Base-by-base conservation (phyloP, 495 filamentous ascomycete species). In the Mycothermus thermophilus region DNA sequence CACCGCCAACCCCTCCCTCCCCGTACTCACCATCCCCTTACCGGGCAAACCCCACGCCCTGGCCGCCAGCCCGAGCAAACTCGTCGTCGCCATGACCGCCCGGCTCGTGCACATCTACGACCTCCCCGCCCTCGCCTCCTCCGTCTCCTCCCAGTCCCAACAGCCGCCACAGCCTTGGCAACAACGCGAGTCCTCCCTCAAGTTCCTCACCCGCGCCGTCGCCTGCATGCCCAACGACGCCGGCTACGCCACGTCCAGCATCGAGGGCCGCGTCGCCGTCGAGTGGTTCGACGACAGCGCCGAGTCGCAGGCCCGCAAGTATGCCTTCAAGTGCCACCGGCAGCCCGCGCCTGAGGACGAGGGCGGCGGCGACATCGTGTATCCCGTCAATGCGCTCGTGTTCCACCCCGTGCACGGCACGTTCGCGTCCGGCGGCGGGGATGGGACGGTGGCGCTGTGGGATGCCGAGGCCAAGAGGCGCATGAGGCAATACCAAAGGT, bases 251-350 rank as follows among this genome's bases (percentile, higher is more conserved):
- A 83, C 75, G 0, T 77, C 72, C 13, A 80, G 73, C 41, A 95
- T 97, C 52, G 90, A 97, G 50, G 90, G 90, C 10, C 74, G 90
- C 43, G 81, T 95, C 0, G 88, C 85, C 0, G 90, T 97, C 1
- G 90, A 97, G 51, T 96, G 87, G 82, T 95, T 96, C 60, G 90
- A 95, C 50, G 79, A 87, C 9, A 79, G 74, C 6, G 63, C 74
- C 20, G 76, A 81, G 48, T 85, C 81, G 3, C 84, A 95, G 56
- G 79, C 79, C 12, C 69, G 87, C 37, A 96, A 94, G 49, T 97
- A 95, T 63, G 90, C 90, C 8, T 97, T 97, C 68, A 97, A 97
- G 54, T 97, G 90, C 59, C 90, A 97, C 59, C 76, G 90, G 8
- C 80, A 90, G 55, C 59, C 62, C 2, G 51, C 50, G 15, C 47